Evolutionary conservation across 73 alveolate genomes (phyloP), one percentile per base, ranked within the genome.

Genomic region (Tetrahymena malaccensis): DNA sequence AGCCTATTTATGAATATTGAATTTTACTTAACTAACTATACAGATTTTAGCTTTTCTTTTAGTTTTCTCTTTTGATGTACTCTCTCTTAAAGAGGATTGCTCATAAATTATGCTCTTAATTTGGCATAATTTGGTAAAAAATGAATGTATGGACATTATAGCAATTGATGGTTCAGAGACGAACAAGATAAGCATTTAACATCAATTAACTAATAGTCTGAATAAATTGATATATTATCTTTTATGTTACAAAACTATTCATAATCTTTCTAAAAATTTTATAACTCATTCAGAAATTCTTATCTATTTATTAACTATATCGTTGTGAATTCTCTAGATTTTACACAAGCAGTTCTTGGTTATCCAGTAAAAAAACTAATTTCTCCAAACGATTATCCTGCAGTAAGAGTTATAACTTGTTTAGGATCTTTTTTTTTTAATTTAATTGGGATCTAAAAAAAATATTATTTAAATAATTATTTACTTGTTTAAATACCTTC

Each of bases 311-410:
- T 95, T 50, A 85, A 43, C 55, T 95, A 95, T 1, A 96, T 96
- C 50, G 96, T 96, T 35, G 98, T 93, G 56, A 97, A 94, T 12
- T 95, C 96, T 43, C 43, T 96, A 8, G 97, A 94, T 95, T 96
- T 94, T 25, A 97, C 98, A 37, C 96, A 93, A 0, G 97, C 98
- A 25, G 96, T 93, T 85, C 98, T 44, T 21, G 95, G 43, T 34
- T 27, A 38, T 31, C 97, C 98, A 13, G 98, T 94, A 93, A 97
- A 97, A 96, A 97, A 96, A 44, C 97, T 95, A 19, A 94, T 58
- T 85, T 97, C 98, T 13, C 98, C 98, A 34, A 97, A 85, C 13
- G 93, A 94, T 19, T 96, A 94, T 27, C 97, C 98, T 10, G 93
- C 93, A 19, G 43, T 56, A 31, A 95, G 93, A 21, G 70, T 43